Percentiles rank a stretch among this genome's conserved stretches.
Conservation (phyloP, 148 eudicot genomes). For the Pouteria glomerata region DNA sequence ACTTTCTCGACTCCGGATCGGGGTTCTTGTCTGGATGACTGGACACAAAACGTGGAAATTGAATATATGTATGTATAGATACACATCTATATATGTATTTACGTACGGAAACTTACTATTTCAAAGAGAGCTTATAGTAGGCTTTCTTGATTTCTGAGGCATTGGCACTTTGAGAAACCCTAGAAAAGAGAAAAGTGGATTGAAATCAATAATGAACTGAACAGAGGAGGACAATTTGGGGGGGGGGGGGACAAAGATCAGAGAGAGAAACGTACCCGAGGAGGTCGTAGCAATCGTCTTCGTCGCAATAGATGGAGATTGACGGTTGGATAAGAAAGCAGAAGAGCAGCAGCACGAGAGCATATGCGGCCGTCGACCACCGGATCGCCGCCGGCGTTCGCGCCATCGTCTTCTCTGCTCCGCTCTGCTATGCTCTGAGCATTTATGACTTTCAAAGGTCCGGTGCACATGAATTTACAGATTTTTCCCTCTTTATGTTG, state of each 20-base stretch:
- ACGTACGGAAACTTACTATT: constrained; percentile 46
- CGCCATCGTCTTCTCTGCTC: constrained; percentile 34
- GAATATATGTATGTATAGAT: not conserved
- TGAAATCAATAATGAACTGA: constrained; percentile 5
- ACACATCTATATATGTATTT: not conserved
- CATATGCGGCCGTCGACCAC: constrained; percentile 38
- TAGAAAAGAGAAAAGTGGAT: constrained; percentile 11
- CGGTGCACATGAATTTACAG: not conserved
- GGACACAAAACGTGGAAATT: constrained; percentile 4
- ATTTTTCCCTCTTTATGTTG: not conserved
- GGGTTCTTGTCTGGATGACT: constrained; percentile 91
- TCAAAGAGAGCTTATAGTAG: constrained; percentile 82
- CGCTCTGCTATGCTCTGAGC: not conserved
- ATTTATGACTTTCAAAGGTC: not conserved
- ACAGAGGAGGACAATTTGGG: not conserved
- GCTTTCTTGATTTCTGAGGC: constrained; percentile 87
- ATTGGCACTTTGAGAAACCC: constrained; percentile 81
- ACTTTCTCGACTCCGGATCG: constrained; percentile 81
- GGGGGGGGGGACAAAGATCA: not conserved
- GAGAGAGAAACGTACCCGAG: constrained; percentile 44
- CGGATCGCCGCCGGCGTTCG: constrained; percentile 47
- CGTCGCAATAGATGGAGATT: constrained; percentile 74
- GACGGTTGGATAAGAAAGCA: constrained; percentile 58
- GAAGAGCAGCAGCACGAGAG: constrained; percentile 21
- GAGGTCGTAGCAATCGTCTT: constrained; percentile 96